Evolutionary conservation across 1,284 basidiomycete genomes (phyloP).

Genomic region (Paramarasmius palmivorus): DNA sequence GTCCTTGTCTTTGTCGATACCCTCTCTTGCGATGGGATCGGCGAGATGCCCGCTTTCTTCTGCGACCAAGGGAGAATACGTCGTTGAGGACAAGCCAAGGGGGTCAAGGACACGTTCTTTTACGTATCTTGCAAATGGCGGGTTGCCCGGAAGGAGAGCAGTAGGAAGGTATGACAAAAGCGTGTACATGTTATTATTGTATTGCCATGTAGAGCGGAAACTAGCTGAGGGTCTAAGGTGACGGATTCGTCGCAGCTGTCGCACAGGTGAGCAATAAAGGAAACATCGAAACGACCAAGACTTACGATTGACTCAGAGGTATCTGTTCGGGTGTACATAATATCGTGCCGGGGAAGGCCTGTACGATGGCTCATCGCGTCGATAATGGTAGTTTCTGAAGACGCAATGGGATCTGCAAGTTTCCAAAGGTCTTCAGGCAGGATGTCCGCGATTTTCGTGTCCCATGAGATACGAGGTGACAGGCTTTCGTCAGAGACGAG

Average conservation of each 20-base stretch:
- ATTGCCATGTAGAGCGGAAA: slow-evolving; percentile 21
- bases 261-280: no score
- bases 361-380: slow-evolving; percentile 26
- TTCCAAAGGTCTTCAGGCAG: slow-evolving; percentile 20
- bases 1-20: slow-evolving; percentile 11
- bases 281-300: background rate
- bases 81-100: slow-evolving; percentile 23
- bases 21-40: slow-evolving; percentile 20
- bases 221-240: slow-evolving; percentile 21
- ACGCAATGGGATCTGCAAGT: slow-evolving; percentile 21
- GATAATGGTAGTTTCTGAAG: slow-evolving; percentile 19
- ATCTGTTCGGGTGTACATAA: slow-evolving; percentile 20
- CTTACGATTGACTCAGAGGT: slow-evolving; percentile 16
- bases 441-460: slow-evolving; percentile 20
- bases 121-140: slow-evolving; percentile 17
- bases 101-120: slow-evolving; percentile 21
- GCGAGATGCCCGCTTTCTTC: slow-evolving; percentile 22
- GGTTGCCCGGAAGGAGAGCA: slow-evolving; percentile 6
- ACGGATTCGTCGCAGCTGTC: background rate
- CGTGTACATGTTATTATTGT: slow-evolving; percentile 22
- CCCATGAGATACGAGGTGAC: slow-evolving; percentile 20
- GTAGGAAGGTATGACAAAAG: slow-evolving; percentile 20
- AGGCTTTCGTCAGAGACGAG: slow-evolving; percentile 22
- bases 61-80: slow-evolving; percentile 25
- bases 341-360: slow-evolving; percentile 25